Evolutionary conservation across 495 filamentous ascomycete genomes (phyloP), one percentile per base, ranked within the genome.

Genomic region (Penicillium samsonianum): DNA sequence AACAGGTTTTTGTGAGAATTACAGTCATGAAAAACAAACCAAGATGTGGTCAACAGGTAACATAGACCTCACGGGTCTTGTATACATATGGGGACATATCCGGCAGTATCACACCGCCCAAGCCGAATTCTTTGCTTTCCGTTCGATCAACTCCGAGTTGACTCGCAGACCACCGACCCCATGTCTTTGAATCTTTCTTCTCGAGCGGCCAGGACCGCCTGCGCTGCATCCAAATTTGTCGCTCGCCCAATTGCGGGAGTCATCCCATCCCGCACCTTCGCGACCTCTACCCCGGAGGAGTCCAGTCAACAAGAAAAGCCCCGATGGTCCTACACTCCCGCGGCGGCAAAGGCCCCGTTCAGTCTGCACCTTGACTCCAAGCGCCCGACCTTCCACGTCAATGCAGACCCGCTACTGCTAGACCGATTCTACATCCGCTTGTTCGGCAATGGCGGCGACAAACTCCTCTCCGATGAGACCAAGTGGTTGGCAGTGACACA

Each of bases 401-500:
- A 99, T 72, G 77, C 85, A 5, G 83, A 93, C 62, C 89, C 88
- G 14, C 73, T 73, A 49, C 73, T 78, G 55, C 74, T 99, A 40
- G 89, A 98, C 67, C 70, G 78, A 38, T 87, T 90, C 69, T 93
- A 96, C 71, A 78, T 79, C 40, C 76, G 75, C 25, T 70, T 97
- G 55, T 74, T 97, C 50, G 90, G 92, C 20, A 71, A 72, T 52
- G 80, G 82, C 53, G 89, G 90, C 61, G 82, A 87, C 54, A 78
- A 81, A 60, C 64, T 92, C 69, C 80, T 98, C 59, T 86, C 86
- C 33, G 91, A 96, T 3, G 92, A 98, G 74, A 78, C 93, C 62
- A 96, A 97, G 74, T 99, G 93, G 94, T 80, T 97, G 62, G 92
- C 93, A 11, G 83, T 99, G 55, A 99, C 94, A 38, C 94, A 99